Percentiles rank a stretch among this genome's conserved stretches.
phyloP scores from a whole-genome alignment of 805 yeast species.

The Dipodascus albidus region DNA sequence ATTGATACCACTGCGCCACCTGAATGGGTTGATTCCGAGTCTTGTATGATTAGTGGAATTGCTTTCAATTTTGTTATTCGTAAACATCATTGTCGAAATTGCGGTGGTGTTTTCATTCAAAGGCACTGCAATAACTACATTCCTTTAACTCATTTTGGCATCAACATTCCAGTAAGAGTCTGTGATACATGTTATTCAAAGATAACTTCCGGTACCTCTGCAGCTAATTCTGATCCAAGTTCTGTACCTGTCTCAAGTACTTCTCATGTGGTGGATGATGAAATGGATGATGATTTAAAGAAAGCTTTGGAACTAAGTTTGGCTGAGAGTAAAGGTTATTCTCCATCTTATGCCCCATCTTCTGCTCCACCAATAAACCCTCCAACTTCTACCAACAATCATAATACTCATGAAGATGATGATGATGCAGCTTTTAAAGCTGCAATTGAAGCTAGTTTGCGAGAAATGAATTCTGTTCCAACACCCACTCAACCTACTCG shows the following conservation, averaged over 20 bases:
- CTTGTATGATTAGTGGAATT: slow-evolving; percentile 86
- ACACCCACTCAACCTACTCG: neutral
- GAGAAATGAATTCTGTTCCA: slow-evolving; percentile 43
- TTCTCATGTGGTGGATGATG: slow-evolving; percentile 17
- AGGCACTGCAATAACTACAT: slow-evolving; percentile 65
- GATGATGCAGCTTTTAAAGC: slow-evolving; percentile 86
- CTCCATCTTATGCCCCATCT: slow-evolving; percentile 15
- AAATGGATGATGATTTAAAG: slow-evolving; percentile 62
- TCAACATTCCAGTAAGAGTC: slow-evolving; percentile 80
- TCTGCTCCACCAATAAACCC: slow-evolving; percentile 17
- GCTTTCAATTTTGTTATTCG: slow-evolving; percentile 73
- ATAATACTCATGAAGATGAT: slow-evolving; percentile 26
- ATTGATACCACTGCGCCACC: slow-evolving; percentile 91
- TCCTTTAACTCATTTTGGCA: slow-evolving; percentile 75
- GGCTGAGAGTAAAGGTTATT: slow-evolving; percentile 32
- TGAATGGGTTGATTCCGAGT: slow-evolving; percentile 93
- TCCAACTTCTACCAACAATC: neutral
- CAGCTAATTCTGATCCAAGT: slow-evolving; percentile 1
- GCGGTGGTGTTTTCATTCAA: slow-evolving; percentile 91
- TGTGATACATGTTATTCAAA: slow-evolving; percentile 78
- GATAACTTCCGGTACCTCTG: slow-evolving; percentile 15
- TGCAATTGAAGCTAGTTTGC: slow-evolving; percentile 85
- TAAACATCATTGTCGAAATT: slow-evolving; percentile 93
- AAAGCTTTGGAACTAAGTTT: slow-evolving; percentile 73
- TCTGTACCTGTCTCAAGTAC: slow-evolving; percentile 10